Evolutionary conservation across 352 stramenopile species (phyloP), one percentile per base, ranked within the genome.

Genomic region (Pilasporangium apinafurcum): DNA sequence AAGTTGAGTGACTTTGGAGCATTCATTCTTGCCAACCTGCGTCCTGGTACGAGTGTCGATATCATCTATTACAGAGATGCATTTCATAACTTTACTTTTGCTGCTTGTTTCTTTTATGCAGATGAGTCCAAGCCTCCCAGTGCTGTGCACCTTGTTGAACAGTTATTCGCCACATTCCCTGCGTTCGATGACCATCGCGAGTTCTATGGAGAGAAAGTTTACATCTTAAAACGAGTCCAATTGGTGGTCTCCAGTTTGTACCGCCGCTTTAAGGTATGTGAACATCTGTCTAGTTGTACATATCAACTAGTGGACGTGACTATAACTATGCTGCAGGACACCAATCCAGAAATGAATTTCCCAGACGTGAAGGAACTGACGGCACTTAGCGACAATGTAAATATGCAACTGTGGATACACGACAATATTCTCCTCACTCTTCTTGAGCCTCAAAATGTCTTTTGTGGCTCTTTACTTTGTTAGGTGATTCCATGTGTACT

Each of bases 401-500:
- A 51, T 40, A 8, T 41, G 21, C 29, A 31, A 30, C 7, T 18
- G 20, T 14, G n/a, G n/a, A n/a, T n/a, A n/a, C n/a, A n/a, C n/a
- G n/a, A n/a, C n/a, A n/a, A n/a, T n/a, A n/a, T n/a, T n/a, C n/a
- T n/a, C n/a, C n/a, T 8, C 18, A 14, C 6, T 12, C 6, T 14
- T 4, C 17, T 21, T 6, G 13, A 33, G 12, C 18, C 7, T 18
- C 8, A 17, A 17, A 8, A 1, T 12, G 14, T 8, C 10, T 30
- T 6, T 4, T 17, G n/a, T 6, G 36, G 13, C 4, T 5, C 1
- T 13, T 31, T 3, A 4, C 1, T 39, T 8, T 18, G 18, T 29
- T 36, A 81, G 74, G 76, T 87, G 1, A 45, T 92, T 24, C 79
- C 79, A 1, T 92, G 79, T 48, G 79, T 92, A 27, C 49, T 92